A percentile compares a stretch with the other conserved stretches of the same genome.
Conservation (phyloP, 495 filamentous ascomycete genomes). For the Tetracladium setigerum region DNA sequence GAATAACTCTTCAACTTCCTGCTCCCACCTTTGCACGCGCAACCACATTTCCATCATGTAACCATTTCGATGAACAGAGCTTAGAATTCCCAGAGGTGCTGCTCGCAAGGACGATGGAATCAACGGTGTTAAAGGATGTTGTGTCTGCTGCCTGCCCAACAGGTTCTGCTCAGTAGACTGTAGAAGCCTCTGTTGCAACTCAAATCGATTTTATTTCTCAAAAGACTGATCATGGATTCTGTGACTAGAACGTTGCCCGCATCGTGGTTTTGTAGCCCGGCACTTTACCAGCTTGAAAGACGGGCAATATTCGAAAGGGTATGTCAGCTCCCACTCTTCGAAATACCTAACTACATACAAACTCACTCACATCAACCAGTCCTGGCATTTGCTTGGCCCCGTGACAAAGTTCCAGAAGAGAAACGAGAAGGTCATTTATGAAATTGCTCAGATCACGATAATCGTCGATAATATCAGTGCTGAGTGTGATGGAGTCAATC, state of each 20-base stretch:
- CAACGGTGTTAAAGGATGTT: no score
- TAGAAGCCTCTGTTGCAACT: no score
- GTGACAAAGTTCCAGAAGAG: conserved; percentile 43
- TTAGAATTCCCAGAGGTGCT: no score
- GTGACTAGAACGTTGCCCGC: conserved; percentile 30
- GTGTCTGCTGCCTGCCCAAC: no score
- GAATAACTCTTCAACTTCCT: no score
- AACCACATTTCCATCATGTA: no score
- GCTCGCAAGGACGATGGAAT: no score
- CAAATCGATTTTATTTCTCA: no score
- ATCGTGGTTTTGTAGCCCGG: conserved; percentile 32
- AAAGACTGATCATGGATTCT: conserved; percentile 12
- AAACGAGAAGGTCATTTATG: conserved; percentile 41
- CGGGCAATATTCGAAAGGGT: conserved; percentile 50
- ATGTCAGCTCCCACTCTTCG: conserved; percentile 43
- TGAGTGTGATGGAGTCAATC: conserved; percentile 22
- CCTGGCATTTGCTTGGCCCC: conserved; percentile 58
- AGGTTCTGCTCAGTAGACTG: no score
- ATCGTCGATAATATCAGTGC: conserved; percentile 32
- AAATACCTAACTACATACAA: conserved; percentile 38
- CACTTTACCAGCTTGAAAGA: conserved; percentile 42
- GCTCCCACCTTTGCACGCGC: no score
- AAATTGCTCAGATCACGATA: conserved; percentile 45
- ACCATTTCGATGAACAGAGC: no score
- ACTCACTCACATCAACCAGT: conserved; percentile 25